Conservation (phyloP, 768 basidiomycete genomes). For the Psilocybe cyanescens region DNA sequence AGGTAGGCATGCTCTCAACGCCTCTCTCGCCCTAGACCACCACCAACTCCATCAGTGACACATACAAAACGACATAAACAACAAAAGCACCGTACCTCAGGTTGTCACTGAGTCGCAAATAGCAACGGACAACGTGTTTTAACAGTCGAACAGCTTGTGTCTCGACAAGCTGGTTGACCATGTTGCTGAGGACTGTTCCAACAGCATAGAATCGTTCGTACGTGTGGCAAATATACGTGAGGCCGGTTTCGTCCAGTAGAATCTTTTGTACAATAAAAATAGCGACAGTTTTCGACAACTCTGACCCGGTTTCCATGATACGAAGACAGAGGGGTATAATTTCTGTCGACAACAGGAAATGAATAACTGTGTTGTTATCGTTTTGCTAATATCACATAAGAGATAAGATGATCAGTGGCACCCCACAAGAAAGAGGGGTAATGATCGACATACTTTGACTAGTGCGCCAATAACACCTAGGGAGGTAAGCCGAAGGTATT, state of each 20-base stretch:
- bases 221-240: conserved; percentile 99
- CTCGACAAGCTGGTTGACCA: conserved; percentile 98
- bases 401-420: not conserved
- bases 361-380: conserved; percentile 98
- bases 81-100: conserved; percentile 62
- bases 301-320: conserved; percentile 99
- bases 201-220: conserved; percentile 99
- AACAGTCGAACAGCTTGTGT: conserved; percentile 95
- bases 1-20: conserved; percentile 92
- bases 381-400: conserved; percentile 72
- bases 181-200: conserved; percentile 96
- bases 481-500: conserved; percentile 98
- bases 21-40: conserved; percentile 83
- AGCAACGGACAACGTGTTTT: conserved; percentile 98
- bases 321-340: conserved; percentile 99
- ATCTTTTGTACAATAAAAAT: conserved; percentile 99
- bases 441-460: conserved; percentile 75
- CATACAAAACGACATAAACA: conserved; percentile 1
- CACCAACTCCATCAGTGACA: conserved; percentile 6
- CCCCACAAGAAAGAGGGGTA: not conserved
- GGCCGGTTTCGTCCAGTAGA: conserved; percentile 93
- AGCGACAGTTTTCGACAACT: conserved; percentile 97
- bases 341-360: conserved; percentile 98
- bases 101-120: conserved; percentile 94
- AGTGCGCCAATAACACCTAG: conserved; percentile 99